These are phyloP conservation scores for Lactuca saligna DNA, from an alignment of 129 eudicot species.

Conservation along the genomic window DNA sequence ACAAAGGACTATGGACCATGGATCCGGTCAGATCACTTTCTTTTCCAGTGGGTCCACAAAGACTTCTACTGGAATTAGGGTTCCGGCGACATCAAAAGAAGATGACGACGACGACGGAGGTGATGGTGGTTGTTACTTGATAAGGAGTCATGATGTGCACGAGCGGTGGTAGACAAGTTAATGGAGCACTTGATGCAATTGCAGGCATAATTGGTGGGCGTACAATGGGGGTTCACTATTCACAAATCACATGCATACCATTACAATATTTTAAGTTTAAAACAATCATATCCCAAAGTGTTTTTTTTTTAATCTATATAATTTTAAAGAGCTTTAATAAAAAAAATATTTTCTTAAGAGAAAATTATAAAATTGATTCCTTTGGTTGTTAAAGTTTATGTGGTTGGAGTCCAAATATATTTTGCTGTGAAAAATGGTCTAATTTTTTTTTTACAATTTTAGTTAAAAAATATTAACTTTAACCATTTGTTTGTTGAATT, in stretches of 20 bases:
- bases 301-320: too few relatives aligned
- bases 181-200: conserved; percentile 25
- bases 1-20: conserved; percentile 34
- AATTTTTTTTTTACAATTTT: too few relatives aligned
- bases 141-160: conserved; percentile 21
- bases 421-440: too few relatives aligned
- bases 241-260: conserved; percentile 23
- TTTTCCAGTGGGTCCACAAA: conserved; percentile 16
- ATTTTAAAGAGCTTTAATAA: too few relatives aligned
- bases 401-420: too few relatives aligned
- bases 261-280: too few relatives aligned
- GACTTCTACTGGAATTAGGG: conserved; percentile 16
- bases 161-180: conserved; percentile 23
- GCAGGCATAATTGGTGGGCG: conserved; percentile 19
- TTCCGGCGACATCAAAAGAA: conserved; percentile 6
- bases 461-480: too few relatives aligned
- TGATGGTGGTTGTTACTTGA: conserved; percentile 3
- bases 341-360: too few relatives aligned
- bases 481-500: too few relatives aligned
- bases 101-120: background rate
- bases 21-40: conserved; percentile 28
- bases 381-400: too few relatives aligned
- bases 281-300: too few relatives aligned
- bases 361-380: too few relatives aligned
- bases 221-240: conserved; percentile 10